Base-by-base conservation (phyloP, 2,329 filamentous ascomycete species). In the Colletotrichum tropicicola region DNA sequence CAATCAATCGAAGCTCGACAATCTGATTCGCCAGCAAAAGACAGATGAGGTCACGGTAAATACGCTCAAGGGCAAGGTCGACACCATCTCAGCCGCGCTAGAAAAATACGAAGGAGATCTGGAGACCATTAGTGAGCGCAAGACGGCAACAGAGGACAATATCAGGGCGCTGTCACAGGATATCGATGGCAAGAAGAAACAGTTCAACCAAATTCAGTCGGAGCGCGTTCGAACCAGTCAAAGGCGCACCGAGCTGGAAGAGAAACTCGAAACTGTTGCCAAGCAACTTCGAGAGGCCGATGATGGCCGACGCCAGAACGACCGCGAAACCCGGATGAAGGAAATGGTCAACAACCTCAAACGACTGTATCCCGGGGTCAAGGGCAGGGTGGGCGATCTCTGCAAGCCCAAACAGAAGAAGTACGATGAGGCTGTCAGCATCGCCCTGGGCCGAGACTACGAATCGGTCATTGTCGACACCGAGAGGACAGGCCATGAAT, bases 331-430 rank as follows among this genome's bases (percentile, higher is more conserved):
- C 25, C 85, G 89, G 64, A 89, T 91, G 73, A 93, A 93, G 72
- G 94, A 97, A 74, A 92, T 93, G 73, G 90, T 98, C 32, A 89
- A 90, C 10, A 90, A 92, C 30, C 84, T 99, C 72, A 97, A 97
- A 77, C 91, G 94, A 55, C 92, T 97, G 68, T 97, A 94, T 71
- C 93, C 94, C 1, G 95, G 95, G 48, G 95, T 99, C 45, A 92
- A 92, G 70, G 96, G 96, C 19, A 90, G 95, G 47, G 88, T 98
- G 47, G 93, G 93, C 68, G 93, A 97, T 69, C 87, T 99, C 43
- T 98, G 96, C 81, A 94, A 93, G 69, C 95, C 96, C 1, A 98
- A 98, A 78, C 93, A 98, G 80, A 98, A 97, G 80, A 98, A 98
- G 77, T 99, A 91, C 73, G 92, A 96, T 68, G 93, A 96, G 70